These are phyloP conservation scores for Fraxinus excelsior DNA, from an alignment of 257 asterid genomes.

Conservation along the genomic window DNA sequence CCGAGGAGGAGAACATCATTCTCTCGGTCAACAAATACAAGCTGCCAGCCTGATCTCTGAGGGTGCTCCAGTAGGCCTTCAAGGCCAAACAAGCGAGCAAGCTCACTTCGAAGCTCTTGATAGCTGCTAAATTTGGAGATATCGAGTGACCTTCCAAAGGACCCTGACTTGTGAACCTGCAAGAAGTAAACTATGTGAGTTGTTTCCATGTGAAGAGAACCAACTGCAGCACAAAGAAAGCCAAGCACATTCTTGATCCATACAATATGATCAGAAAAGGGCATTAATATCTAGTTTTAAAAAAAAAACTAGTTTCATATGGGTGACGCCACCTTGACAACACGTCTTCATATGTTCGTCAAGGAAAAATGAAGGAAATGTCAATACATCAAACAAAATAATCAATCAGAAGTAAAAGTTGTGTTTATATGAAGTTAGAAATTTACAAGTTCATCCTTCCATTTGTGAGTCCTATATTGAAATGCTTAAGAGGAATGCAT, in stretches of 20 bases:
- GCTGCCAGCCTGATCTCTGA: conserved; percentile 99
- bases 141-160: conserved; percentile 87
- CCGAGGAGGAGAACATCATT: conserved; percentile 96
- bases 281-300: not conserved
- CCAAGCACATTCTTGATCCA: not conserved
- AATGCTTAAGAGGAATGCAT: not conserved
- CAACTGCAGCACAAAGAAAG: not conserved
- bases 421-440: not conserved
- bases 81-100: conserved; percentile 91
- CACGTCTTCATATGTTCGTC: not conserved
- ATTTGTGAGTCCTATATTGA: not conserved
- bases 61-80: conserved; percentile 96
- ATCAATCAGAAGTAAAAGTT: not conserved
- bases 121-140: conserved; percentile 94
- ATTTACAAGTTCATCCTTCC: conserved; percentile 6
- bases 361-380: not conserved
- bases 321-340: not conserved
- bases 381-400: not conserved
- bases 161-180: conserved; percentile 96
- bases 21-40: conserved; percentile 99
- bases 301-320: not conserved
- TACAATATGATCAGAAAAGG: not conserved
- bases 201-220: conserved; percentile 4
- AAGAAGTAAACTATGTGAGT: conserved; percentile 7
- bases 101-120: conserved; percentile 86